Percentiles rank a stretch among this genome's conserved stretches.
These are phyloP conservation scores for Leccinum angustisporum DNA, from an alignment of 1,284 basidiomycete species.

Conservation along the genomic window DNA sequence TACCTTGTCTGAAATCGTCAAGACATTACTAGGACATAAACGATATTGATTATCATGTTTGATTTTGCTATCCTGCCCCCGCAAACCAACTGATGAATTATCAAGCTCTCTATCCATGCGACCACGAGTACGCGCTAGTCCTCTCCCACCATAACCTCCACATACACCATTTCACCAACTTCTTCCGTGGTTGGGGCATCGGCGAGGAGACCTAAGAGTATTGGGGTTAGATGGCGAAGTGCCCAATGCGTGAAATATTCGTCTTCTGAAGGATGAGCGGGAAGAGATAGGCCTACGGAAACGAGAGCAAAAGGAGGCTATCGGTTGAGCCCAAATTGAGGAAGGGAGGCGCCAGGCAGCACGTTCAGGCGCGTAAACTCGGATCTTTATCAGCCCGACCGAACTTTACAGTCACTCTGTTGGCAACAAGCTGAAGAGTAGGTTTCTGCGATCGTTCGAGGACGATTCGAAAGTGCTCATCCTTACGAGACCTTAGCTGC, in stretches of 20 bases:
- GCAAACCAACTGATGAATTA: slow-evolving; percentile 41
- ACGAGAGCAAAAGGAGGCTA: slow-evolving; percentile 92
- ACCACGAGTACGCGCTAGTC: slow-evolving; percentile 76
- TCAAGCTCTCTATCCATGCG: slow-evolving; percentile 84
- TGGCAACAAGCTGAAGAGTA: too few relatives aligned
- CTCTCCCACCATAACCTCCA: slow-evolving; percentile 83
- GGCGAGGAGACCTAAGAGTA: slow-evolving; percentile 80
- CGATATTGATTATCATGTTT: neutral
- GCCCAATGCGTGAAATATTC: slow-evolving; percentile 92
- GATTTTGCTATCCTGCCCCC: neutral
- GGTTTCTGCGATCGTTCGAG: too few relatives aligned
- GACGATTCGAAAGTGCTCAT: too few relatives aligned
- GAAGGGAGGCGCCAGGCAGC: slow-evolving; percentile 97
- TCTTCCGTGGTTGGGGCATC: too few relatives aligned
- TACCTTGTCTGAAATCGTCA: neutral
- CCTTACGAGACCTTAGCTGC: too few relatives aligned
- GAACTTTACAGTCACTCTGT: too few relatives aligned
- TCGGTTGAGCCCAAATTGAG: slow-evolving; percentile 87
- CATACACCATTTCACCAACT: slow-evolving; percentile 73
- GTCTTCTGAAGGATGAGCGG: slow-evolving; percentile 98
- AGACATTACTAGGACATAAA: neutral
- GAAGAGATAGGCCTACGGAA: slow-evolving; percentile 91
- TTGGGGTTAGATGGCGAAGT: slow-evolving; percentile 84
- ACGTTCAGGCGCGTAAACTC: slow-evolving; percentile 62
- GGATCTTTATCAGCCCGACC: too few relatives aligned